Evolutionary conservation across 2,329 filamentous ascomycete species (phyloP).

Genomic region (Botryotinia convoluta): DNA sequence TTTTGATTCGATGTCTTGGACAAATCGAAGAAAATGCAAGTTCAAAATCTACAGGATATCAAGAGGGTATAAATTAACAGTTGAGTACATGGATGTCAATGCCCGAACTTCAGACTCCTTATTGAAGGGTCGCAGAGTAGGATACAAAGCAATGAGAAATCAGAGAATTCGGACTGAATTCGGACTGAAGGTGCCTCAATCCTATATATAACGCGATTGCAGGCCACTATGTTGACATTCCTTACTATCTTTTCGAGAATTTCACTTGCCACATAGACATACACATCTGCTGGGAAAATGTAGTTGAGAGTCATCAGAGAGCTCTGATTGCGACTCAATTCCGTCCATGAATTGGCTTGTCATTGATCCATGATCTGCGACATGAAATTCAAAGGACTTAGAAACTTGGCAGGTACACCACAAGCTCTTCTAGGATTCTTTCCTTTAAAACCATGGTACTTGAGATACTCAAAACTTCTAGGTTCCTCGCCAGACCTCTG

Average conservation of each 20-base stretch:
- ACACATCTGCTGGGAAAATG: neutral
- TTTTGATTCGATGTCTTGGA: neutral
- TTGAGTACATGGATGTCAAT: neutral
- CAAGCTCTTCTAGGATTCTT: fast-evolving
- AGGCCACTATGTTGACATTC: neutral
- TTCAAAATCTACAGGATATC: neutral
- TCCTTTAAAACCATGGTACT: fast-evolving
- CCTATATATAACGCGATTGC: neutral
- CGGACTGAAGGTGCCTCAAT: neutral
- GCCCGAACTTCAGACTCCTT: fast-evolving
- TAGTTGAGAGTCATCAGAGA: neutral
- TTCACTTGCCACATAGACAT: neutral
- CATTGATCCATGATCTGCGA: neutral
- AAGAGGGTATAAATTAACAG: fast-evolving
- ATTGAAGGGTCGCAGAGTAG: neutral
- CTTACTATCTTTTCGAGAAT: neutral
- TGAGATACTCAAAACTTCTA: neutral
- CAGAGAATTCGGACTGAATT: fast-evolving
- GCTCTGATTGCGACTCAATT: neutral
- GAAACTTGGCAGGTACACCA: neutral
- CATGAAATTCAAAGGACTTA: neutral
- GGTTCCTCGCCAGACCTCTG: fast-evolving
- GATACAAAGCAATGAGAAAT: neutral
- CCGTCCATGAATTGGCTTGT: fast-evolving
- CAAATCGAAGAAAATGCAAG: neutral